Conservation (phyloP, 2,329 filamentous ascomycete species). For the Eutypella sp. region DNA sequence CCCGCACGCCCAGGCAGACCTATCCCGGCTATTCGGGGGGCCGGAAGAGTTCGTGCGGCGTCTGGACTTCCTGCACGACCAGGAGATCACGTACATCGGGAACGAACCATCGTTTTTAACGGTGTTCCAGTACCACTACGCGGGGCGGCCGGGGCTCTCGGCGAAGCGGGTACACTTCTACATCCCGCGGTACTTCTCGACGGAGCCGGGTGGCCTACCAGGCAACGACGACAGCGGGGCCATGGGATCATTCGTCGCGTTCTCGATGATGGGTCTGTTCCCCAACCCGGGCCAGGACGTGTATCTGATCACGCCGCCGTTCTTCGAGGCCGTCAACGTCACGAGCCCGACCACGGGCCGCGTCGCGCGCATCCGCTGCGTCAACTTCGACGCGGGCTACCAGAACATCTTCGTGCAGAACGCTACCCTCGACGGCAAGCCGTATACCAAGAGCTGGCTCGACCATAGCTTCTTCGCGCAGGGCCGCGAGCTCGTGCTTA, state of each 20-base stretch:
- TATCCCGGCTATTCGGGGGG: constrained; percentile 59
- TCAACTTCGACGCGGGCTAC: constrained; percentile 58
- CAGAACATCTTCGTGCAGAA: constrained; percentile 59
- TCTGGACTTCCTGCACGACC: constrained; percentile 60
- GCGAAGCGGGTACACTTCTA: constrained; percentile 56
- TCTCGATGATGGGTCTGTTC: constrained; percentile 67
- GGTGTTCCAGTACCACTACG: constrained; percentile 66
- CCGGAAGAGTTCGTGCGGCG: constrained; percentile 50
- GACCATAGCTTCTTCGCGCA: constrained; percentile 63
- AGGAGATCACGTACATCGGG: constrained; percentile 60
- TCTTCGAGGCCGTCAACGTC: constrained; percentile 57
- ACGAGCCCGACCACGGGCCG: constrained; percentile 54
- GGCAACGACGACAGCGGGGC: constrained; percentile 69
- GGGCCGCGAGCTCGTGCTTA: constrained; percentile 59
- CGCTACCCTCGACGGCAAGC: constrained; percentile 55
- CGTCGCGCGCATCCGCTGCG: constrained; percentile 52
- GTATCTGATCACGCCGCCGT: constrained; percentile 67
- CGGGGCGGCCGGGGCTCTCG: constrained; percentile 54
- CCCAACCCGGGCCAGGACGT: constrained; percentile 65
- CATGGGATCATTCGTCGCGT: constrained; percentile 62
- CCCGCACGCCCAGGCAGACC: constrained; percentile 46
- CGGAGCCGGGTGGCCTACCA: constrained; percentile 54
- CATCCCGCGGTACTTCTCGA: constrained; percentile 59
- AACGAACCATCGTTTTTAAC: constrained; percentile 43
- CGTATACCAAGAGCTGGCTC: constrained; percentile 63